Evolutionary conservation across 2,329 filamentous ascomycete species (phyloP).

Genomic region (Mycosphaerella arachidis): DNA sequence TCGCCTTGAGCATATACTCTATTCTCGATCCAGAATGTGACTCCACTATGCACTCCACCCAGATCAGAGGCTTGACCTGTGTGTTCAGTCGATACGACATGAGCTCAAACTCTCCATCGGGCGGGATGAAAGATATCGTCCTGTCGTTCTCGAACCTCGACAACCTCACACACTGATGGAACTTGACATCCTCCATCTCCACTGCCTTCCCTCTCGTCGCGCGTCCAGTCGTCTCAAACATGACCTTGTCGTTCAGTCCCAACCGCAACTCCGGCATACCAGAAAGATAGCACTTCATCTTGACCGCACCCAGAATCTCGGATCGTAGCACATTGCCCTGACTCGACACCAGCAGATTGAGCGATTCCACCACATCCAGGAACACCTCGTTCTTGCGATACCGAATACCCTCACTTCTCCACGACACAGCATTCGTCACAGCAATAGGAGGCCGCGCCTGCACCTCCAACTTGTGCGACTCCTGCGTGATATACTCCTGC

Average conservation of each 20-base stretch:
- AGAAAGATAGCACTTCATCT: conserved; percentile 99
- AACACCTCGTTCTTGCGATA: conserved; percentile 99
- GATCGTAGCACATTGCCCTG: conserved; percentile 93
- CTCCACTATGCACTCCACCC: conserved; percentile 97
- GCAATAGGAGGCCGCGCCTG: conserved; percentile 95
- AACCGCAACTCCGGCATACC: conserved; percentile 96
- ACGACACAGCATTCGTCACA: conserved; percentile 96
- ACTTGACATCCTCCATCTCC: conserved; percentile 99
- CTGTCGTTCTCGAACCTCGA: conserved; percentile 97
- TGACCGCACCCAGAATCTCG: conserved; percentile 93
- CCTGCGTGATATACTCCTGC: conserved; percentile 94
- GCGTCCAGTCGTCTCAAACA: conserved; percentile 97
- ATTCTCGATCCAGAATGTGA: conserved; percentile 92
- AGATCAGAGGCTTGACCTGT: conserved; percentile 96
- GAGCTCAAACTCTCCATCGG: conserved; percentile 97
- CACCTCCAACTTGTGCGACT: conserved; percentile 96
- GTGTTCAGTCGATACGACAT: conserved; percentile 99
- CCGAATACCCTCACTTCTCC: conserved; percentile 94
- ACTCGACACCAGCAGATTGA: conserved; percentile 90
- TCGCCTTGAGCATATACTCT: conserved; percentile 98
- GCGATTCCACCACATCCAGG: conserved; percentile 90
- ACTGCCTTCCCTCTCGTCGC: conserved; percentile 94
- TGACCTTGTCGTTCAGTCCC: conserved; percentile 96
- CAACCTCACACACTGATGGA: conserved; percentile 94
- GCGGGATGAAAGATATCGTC: conserved; percentile 97